A percentile compares a stretch with the other conserved stretches of the same genome.
These are phyloP conservation scores for Austropuccinia psidii DNA, from an alignment of 1,284 basidiomycete genomes.

Conservation along the genomic window DNA sequence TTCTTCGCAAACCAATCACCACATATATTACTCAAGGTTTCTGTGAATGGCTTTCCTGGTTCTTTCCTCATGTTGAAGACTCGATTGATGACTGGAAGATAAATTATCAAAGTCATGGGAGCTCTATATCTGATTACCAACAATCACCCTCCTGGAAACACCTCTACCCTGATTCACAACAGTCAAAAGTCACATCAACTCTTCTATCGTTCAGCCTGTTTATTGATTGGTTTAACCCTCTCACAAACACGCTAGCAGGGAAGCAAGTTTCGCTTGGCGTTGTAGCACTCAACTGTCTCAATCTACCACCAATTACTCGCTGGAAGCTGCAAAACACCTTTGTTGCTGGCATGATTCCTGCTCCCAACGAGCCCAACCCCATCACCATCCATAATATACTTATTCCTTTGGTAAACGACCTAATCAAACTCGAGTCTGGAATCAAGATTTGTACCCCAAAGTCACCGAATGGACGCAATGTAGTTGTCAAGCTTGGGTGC, in stretches of 20 bases:
- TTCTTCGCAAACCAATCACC: no score
- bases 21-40: constrained; percentile 12
- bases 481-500: not conserved
- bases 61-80: constrained; percentile 1
- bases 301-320: not conserved
- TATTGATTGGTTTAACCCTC: constrained; percentile 24
- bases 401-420: not conserved
- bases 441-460: not conserved
- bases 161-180: not conserved
- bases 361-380: not conserved
- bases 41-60: constrained; percentile 2
- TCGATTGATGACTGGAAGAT: constrained; percentile 23
- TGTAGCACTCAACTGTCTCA: constrained; percentile 13
- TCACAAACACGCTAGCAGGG: constrained; percentile 13
- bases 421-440: not conserved
- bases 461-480: constrained; percentile 1
- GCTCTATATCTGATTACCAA: not conserved
- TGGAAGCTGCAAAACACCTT: not conserved
- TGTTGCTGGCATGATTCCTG: constrained; percentile 8
- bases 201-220: not conserved
- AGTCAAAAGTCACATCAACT: no score
- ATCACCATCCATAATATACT: not conserved
- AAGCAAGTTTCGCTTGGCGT: not conserved
- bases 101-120: no score
- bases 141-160: not conserved